Evolutionary conservation across 2,329 filamentous ascomycete genomes (phyloP).

Genomic region (Drechmeria coniospora): DNA sequence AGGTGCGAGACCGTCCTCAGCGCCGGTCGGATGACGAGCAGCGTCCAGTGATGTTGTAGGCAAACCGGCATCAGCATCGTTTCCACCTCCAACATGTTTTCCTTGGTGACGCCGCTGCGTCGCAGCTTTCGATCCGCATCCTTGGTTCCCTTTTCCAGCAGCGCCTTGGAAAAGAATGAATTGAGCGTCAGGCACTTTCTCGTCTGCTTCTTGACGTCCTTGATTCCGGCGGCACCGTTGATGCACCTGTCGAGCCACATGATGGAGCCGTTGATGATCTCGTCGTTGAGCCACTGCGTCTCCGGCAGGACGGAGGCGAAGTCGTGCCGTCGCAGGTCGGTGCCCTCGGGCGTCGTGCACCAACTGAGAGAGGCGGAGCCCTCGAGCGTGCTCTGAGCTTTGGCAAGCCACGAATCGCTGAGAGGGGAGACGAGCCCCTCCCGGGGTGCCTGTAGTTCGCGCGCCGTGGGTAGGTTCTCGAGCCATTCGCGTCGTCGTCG

Average conservation of each 20-base stretch:
- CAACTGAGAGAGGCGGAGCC: conserved; percentile 20
- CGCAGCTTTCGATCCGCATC: conserved; percentile 40
- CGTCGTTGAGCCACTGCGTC: conserved; percentile 59
- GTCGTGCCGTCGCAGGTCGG: conserved; percentile 37
- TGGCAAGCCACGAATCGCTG: conserved; percentile 12
- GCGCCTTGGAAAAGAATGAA: conserved; percentile 48
- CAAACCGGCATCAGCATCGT: conserved; percentile 58
- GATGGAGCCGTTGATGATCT: conserved; percentile 55
- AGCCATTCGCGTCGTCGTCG: conserved; percentile 10
- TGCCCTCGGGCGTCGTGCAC: conserved; percentile 31
- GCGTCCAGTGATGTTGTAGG: conserved; percentile 51
- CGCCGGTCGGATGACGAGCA: conserved; percentile 49
- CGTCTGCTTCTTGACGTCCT: conserved; percentile 25
- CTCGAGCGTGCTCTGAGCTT: conserved; percentile 16
- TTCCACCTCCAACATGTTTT: conserved; percentile 49
- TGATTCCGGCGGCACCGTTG: conserved; percentile 39
- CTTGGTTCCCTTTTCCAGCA: conserved; percentile 30
- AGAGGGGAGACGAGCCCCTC: conserved; percentile 13
- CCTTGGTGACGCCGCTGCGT: conserved; percentile 38
- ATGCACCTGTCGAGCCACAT: conserved; percentile 42
- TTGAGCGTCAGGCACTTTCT: conserved; percentile 49
- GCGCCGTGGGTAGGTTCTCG: conserved; percentile 14
- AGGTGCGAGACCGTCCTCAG: conserved; percentile 49
- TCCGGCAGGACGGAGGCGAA: conserved; percentile 45
- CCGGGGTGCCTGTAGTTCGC: conserved; percentile 15